Evolutionary conservation across 2,329 filamentous ascomycete species (phyloP), one percentile per base, ranked within the genome.

Genomic region (Camptophora hylomeconis): DNA sequence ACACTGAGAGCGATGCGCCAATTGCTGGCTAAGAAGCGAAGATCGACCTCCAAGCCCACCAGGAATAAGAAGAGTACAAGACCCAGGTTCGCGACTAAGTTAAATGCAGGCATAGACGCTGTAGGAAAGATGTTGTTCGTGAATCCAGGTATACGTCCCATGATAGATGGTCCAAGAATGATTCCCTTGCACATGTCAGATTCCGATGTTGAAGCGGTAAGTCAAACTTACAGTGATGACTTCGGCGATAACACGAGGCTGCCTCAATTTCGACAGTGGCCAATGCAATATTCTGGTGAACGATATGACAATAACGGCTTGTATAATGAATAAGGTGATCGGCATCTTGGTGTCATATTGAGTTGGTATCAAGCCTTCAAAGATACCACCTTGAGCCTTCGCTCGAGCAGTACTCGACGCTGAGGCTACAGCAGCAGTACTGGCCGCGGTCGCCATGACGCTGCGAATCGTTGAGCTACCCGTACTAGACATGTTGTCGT

Each of bases 21-120:
- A 48, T 92, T 92, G 45, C 68, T 73, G 16, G 75, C 54, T 35
- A 92, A 68, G 45, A 83, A 74, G 21, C 79, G 69, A 22, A 92
- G 61, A 47, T 93, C 82, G 24, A 86, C 82, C 57, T 93, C 84
- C 3, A 93, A 64, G 2, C 82, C 84, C 14, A 92, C 82, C 33
- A 92, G 64, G 54, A 93, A 93, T 19, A 93, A 61, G 50, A 89
- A 92, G 5, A 93, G 63, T 9, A 92, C 69, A 29, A 93, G 60
- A 5, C 84, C 84, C 3, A 93, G 56, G 43, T 89, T 92, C 24
- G 84, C 83, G 24, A 82, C 80, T 30, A 86, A 67, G 43, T 61
- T 75, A 27, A 93, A 61, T 29, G 76, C 73, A 2, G 81, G 75
- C 52, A 92, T 80, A 2, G 81, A 84, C 1, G 59, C 69, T 0